phyloP scores from a whole-genome alignment of 2,329 filamentous ascomycete genomes.

The Exophiala bonariae region DNA sequence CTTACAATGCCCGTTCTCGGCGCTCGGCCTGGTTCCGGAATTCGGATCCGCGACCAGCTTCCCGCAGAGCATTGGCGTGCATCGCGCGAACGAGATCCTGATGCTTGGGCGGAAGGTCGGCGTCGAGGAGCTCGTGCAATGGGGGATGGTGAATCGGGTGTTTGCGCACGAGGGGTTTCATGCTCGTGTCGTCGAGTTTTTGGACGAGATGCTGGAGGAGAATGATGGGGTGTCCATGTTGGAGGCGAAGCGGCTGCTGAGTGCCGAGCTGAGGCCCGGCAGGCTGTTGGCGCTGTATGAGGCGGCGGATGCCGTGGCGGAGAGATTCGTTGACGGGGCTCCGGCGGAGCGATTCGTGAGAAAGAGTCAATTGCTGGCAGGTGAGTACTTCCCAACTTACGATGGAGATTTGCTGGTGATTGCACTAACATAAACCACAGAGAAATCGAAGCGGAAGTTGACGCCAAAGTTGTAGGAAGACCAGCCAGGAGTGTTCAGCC shows the following conservation, averaged over 20 bases:
- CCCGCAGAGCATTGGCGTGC: conserved; percentile 49
- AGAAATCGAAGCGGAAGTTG: conserved; percentile 34
- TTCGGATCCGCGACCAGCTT: conserved; percentile 48
- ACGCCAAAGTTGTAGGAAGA: no score
- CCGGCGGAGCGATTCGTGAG: conserved; percentile 44
- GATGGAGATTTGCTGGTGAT: not conserved
- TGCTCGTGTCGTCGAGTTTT: conserved; percentile 38
- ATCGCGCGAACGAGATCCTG: conserved; percentile 52
- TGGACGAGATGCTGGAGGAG: conserved; percentile 49
- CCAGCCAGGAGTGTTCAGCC: no score
- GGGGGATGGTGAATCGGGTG: conserved; percentile 48
- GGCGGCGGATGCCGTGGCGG: conserved; percentile 47
- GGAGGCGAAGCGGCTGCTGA: conserved; percentile 52
- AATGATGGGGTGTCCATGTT: conserved; percentile 55
- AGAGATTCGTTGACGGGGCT: conserved; percentile 50
- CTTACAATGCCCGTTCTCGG: conserved; percentile 50
- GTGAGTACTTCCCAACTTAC: no score
- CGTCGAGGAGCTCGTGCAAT: conserved; percentile 42
- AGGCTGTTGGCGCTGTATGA: conserved; percentile 49
- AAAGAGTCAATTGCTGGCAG: conserved; percentile 30
- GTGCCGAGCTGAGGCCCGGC: conserved; percentile 43
- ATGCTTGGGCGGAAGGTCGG: conserved; percentile 51
- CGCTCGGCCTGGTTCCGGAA: conserved; percentile 50
- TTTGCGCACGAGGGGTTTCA: conserved; percentile 45
- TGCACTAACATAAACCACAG: not conserved